A percentile compares a stretch with the other conserved stretches of the same genome.
Conservation (phyloP, 1,284 basidiomycete species). For the Puccinia novopanici region DNA sequence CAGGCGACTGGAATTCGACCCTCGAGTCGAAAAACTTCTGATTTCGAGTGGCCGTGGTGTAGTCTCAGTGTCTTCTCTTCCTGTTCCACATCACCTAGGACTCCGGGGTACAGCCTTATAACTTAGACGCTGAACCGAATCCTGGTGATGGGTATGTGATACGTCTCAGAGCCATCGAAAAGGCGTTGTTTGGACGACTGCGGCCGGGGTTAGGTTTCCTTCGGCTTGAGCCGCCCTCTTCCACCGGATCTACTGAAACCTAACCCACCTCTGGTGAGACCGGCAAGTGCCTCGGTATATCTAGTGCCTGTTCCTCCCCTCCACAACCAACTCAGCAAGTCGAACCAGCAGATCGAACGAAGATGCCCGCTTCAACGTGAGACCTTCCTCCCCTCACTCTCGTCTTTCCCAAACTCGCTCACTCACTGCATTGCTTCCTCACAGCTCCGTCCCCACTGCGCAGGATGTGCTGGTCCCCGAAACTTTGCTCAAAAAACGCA, state of each 20-base stretch:
- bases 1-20: too few relatives aligned
- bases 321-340: neutral
- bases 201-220: conserved; percentile 13
- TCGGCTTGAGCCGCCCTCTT: neutral
- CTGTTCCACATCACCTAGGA: too few relatives aligned
- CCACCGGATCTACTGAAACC: neutral
- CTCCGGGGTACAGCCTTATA: too few relatives aligned
- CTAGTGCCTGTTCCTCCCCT: neutral
- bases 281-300: neutral
- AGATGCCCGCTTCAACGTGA: conserved; percentile 12
- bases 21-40: too few relatives aligned
- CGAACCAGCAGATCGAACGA: conserved; percentile 15
- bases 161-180: too few relatives aligned
- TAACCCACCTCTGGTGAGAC: conserved; percentile 10
- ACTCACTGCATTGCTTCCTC: neutral
- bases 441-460: conserved; percentile 36
- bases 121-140: too few relatives aligned
- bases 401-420: neutral
- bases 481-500: conserved; percentile 99
- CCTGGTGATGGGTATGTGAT: too few relatives aligned
- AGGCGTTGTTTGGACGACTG: too few relatives aligned
- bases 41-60: too few relatives aligned
- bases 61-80: too few relatives aligned
- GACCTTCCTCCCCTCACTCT: neutral
- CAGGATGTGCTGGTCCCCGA: conserved; percentile 70